A percentile compares a stretch with the other conserved stretches of the same genome.
These are phyloP conservation scores for Didymella pomorum DNA, from an alignment of 2,329 filamentous ascomycete genomes.

Conservation along the genomic window DNA sequence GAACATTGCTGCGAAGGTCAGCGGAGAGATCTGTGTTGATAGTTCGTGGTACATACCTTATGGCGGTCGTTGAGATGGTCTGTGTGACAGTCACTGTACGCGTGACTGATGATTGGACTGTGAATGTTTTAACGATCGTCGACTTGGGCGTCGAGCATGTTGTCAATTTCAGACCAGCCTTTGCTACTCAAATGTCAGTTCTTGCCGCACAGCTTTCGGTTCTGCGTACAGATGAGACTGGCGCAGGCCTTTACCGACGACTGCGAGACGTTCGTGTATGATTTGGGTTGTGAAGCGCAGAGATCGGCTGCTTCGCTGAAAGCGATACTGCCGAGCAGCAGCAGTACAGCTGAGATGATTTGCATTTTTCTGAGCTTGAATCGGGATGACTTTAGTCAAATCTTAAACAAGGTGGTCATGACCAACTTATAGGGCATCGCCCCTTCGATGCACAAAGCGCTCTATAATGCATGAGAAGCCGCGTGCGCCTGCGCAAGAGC, in stretches of 20 bases:
- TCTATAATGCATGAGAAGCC: not conserved
- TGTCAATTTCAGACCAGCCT: not conserved
- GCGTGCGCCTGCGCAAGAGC: not conserved
- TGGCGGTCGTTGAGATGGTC: not conserved
- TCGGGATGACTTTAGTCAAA: too few species aligned
- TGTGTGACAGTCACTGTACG: not conserved
- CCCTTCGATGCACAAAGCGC: not conserved
- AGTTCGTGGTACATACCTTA: not conserved
- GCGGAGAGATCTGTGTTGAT: not conserved
- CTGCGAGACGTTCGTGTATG: not conserved
- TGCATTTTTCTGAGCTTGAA: not conserved
- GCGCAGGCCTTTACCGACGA: not conserved
- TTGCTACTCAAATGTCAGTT: not conserved
- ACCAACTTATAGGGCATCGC: not conserved
- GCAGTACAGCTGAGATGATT: not conserved
- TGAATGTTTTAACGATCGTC: not conserved
- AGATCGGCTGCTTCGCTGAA: not conserved
- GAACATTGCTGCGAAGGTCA: not conserved
- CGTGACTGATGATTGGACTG: not conserved
- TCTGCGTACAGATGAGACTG: not conserved
- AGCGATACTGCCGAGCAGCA: too few species aligned
- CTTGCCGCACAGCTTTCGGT: not conserved
- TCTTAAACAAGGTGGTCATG: not conserved
- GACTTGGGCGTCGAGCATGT: slow-evolving; percentile 1
- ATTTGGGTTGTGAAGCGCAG: not conserved